These are phyloP conservation scores for Beauveria medogensis DNA, from an alignment of 2,329 filamentous ascomycete genomes.

Conservation along the genomic window DNA sequence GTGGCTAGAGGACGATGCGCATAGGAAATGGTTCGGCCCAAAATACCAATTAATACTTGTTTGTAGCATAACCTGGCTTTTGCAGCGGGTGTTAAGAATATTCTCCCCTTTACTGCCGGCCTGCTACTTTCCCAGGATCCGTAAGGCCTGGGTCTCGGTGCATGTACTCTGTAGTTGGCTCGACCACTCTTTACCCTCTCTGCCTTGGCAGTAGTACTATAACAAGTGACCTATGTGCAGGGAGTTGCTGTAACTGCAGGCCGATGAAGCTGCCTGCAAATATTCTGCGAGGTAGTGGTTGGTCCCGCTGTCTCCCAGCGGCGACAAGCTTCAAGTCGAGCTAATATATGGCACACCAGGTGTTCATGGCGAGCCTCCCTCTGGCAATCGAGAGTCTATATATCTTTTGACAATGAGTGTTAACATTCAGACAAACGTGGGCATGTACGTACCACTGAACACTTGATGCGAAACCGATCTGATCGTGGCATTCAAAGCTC, in stretches of 20 bases:
- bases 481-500: constrained; percentile 3
- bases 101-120: too few species aligned
- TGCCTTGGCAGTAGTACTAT: constrained; percentile 14
- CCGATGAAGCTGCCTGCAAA: neutral
- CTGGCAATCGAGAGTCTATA: neutral
- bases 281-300: neutral
- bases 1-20: neutral
- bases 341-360: neutral
- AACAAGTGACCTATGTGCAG: neutral
- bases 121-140: too few species aligned
- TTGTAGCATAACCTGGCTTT: neutral
- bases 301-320: neutral
- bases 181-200: neutral
- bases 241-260: constrained; percentile 14
- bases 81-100: neutral
- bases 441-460: neutral
- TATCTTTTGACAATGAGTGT: neutral
- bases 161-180: neutral
- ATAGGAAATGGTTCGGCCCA: neutral
- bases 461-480: neutral
- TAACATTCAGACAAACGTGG: neutral
- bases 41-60: neutral
- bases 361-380: too few species aligned
- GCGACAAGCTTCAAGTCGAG: neutral
- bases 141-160: neutral